Evolutionary conservation across 345 rosid species (phyloP).

Genomic region (Physaria fendleri): DNA sequence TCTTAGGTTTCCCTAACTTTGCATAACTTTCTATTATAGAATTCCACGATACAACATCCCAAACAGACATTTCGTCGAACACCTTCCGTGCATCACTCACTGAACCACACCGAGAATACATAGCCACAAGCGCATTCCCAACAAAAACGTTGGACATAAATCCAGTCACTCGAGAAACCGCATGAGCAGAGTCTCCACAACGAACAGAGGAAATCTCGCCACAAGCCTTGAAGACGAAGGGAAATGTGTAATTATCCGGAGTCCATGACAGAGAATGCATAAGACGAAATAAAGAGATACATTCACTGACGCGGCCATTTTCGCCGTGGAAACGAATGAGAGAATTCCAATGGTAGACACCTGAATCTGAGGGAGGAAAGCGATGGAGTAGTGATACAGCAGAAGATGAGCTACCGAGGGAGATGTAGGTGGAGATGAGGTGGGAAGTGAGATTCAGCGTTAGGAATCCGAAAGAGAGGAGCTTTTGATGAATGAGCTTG

Average conservation of each 20-base stretch:
- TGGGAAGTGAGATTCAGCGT: constrained; percentile 34
- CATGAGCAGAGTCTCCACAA: constrained; percentile 49
- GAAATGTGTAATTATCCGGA: constrained; percentile 72
- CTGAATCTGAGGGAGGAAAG: constrained; percentile 39
- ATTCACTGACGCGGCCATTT: constrained; percentile 33
- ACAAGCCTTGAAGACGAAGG: constrained; percentile 71
- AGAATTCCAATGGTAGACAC: constrained; percentile 67
- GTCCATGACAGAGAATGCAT: constrained; percentile 54
- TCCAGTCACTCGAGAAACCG: constrained; percentile 36
- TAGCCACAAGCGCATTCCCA: constrained; percentile 53
- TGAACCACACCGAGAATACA: constrained; percentile 57
- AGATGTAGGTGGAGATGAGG: constrained; percentile 65
- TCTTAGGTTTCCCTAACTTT: constrained; percentile 41
- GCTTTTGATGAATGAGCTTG: constrained; percentile 58
- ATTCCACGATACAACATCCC: constrained; percentile 75
- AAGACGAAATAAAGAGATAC: constrained; percentile 32
- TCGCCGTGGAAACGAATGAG: constrained; percentile 46
- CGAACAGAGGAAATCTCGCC: constrained; percentile 43
- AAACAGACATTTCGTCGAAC: constrained; percentile 64
- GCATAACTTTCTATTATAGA: constrained; percentile 49
- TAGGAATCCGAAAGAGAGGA: constrained; percentile 42
- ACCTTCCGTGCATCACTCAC: constrained; percentile 47
- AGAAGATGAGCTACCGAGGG: constrained; percentile 37
- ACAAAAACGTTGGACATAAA: constrained; percentile 60
- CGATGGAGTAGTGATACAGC: constrained; percentile 52